Evolutionary conservation across 495 filamentous ascomycete species (phyloP), one percentile per base, ranked within the genome.

Genomic region (Cercophora newfieldiana): DNA sequence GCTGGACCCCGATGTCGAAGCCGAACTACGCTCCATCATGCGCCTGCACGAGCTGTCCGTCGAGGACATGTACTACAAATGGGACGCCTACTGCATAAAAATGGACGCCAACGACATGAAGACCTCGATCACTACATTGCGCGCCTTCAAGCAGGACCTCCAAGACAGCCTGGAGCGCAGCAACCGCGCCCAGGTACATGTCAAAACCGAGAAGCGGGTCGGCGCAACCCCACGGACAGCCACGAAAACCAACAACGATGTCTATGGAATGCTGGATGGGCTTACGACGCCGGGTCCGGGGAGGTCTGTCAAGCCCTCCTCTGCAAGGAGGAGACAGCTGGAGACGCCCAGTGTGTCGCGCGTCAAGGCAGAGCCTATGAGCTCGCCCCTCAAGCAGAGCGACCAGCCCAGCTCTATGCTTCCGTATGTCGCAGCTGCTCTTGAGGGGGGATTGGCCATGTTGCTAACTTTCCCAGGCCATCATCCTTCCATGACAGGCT

Each of bases 51-150:
- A 85, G 21, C 84, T 97, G 63, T 81, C 85, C 29, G 81, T 86
- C 26, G 86, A 97, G 72, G 94, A 99, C 70, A 82, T 97, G 19
- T 97, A 90, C 74, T 97, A 88, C 86, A 97, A 97, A 85, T 99
- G 95, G 95, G 94, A 99, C 71, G 92, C 92, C 0, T 98, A 97
- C 81, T 90, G 88, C 73, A 89, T 99, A 69, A 97, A 94, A 79
- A 95, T 97, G 91, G 83, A 82, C 21, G 71, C 82, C 44, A 90
- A 94, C 22, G 88, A 92, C 66, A 88, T 86, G 49, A 91, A 85
- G 59, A 73, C 94, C 62, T 85, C 87, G 65, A 74, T 93, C 26
- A 83, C 89, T 19, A 91, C 85, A 0, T 84, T 90, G 48, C 81
- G 88, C 61, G 83, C 85, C 49, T 91, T 99, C 68, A 97, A 96